Conservation (phyloP, 2,329 filamentous ascomycete genomes). For the Aspergillus sp. region DNA sequence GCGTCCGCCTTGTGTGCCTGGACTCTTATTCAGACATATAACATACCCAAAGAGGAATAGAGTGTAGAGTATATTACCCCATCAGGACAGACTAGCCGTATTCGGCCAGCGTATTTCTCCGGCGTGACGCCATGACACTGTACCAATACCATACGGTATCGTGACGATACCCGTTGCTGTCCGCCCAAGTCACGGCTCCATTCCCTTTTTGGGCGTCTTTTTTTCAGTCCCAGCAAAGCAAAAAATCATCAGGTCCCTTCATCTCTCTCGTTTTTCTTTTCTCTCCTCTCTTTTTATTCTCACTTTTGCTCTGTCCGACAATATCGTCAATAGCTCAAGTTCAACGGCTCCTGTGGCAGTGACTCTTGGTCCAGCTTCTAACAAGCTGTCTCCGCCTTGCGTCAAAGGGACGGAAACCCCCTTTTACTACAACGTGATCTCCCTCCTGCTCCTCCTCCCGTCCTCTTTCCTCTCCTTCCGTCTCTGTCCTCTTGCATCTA, state of each 20-base stretch:
- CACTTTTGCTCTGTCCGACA: constrained; percentile 3
- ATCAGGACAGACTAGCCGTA: constrained; percentile 2
- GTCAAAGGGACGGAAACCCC: constrained; percentile 15
- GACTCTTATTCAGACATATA: background rate
- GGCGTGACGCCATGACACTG: background rate
- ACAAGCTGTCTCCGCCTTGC: constrained; percentile 22
- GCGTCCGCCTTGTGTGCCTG: background rate
- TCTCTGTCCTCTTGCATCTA: no score
- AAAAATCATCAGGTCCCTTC: constrained; percentile 2
- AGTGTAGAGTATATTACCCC: no score
- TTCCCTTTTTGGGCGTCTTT: constrained; percentile 8
- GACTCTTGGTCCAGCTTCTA: constrained; percentile 13
- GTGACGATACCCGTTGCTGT: no score
- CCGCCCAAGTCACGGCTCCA: constrained; percentile 1
- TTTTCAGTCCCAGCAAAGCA: background rate
- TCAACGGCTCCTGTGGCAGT: constrained; percentile 16
- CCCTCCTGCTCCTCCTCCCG: constrained; percentile 11
- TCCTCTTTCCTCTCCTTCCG: constrained; percentile 20
- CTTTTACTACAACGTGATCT: constrained; percentile 22
- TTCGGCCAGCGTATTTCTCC: constrained; percentile 11
- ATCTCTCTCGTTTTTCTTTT: constrained; percentile 5
- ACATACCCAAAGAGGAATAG: background rate
- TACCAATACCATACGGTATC: background rate
- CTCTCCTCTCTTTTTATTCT: constrained; percentile 8
- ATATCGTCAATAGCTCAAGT: constrained; percentile 1